Evolutionary conservation across 2,329 filamentous ascomycete species (phyloP), one percentile per base, ranked within the genome.

Genomic region (Calonectria naviculata): DNA sequence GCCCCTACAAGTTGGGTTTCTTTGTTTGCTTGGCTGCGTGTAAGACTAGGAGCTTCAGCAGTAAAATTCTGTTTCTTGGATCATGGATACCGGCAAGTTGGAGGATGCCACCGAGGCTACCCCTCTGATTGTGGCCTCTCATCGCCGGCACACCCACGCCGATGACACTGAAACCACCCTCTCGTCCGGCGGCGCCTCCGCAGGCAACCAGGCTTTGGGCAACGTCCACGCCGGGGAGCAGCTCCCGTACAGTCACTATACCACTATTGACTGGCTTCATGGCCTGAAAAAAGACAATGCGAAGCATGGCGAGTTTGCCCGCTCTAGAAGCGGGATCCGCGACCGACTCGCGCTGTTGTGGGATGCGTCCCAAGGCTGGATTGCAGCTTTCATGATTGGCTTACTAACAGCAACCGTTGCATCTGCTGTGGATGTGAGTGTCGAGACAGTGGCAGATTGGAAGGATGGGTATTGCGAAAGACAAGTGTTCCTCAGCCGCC

Each of bases 231-330:
- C 42, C 19, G 29, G 31, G 5, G 52, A 58, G 6, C 19, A 21
- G 13, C 61, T 73, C 19, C 64, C 63, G 0, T 92, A 91, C 76
- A 90, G 90, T 75, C 87, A 91, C 73, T 91, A 92, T 74, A 89
- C 87, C 9, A 90, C 89, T 1, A 91, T 91, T 68, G 89, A 92
- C 79, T 91, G 89, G 89, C 82, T 91, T 12, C 89, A 90, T 78
- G 89, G 90, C 74, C 79, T 91, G 67, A 87, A 90, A 1, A 62
- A 71, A 10, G 61, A 71, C 19, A 44, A 42, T 15, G 34, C 47
- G 8, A 44, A 19, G 1, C 21, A n/a, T 4, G 2, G 15, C 26
- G 10, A 58, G 15, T 47, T 44, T 26, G 13, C 24, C 3, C 54
- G 29, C 6, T 12, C 36, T 0, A 72, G 56, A 4, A 34, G 70